A percentile compares a stretch with the other conserved stretches of the same genome.
Conservation (phyloP, 805 yeast genomes). For the Metschnikowia corniflorae region DNA sequence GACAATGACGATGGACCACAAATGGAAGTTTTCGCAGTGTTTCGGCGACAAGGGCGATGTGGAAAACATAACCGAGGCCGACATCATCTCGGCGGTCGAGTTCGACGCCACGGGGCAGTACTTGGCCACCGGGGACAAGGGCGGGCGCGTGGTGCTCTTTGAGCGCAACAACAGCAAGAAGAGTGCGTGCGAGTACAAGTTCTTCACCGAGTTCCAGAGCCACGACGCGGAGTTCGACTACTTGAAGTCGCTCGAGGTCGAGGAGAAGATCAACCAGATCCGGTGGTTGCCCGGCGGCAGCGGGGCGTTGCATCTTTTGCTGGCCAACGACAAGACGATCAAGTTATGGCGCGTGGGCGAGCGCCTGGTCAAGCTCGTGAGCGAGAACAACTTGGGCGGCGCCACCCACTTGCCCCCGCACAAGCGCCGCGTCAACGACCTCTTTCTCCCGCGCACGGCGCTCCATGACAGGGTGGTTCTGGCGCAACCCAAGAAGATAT, state of each 20-base stretch:
- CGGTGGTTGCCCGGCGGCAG: slow-evolving; percentile 91
- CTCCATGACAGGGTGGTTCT: slow-evolving; percentile 92
- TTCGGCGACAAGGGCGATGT: slow-evolving; percentile 98
- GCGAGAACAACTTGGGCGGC: slow-evolving; percentile 72
- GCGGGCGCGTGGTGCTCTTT: slow-evolving; percentile 94
- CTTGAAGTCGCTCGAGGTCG: slow-evolving; percentile 91
- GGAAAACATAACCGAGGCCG: slow-evolving; percentile 93
- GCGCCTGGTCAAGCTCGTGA: slow-evolving; percentile 84
- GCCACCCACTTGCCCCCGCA: slow-evolving; percentile 23
- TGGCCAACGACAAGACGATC: slow-evolving; percentile 97
- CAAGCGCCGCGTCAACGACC: slow-evolving; percentile 32
- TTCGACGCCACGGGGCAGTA: slow-evolving; percentile 93
- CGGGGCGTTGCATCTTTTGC: slow-evolving; percentile 82
- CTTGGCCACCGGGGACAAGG: slow-evolving; percentile 97
- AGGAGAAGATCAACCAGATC: slow-evolving; percentile 96
- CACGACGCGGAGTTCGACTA: slow-evolving; percentile 99
- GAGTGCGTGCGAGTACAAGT: slow-evolving; percentile 78
- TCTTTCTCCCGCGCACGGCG: slow-evolving; percentile 84
- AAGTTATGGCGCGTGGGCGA: slow-evolving; percentile 96
- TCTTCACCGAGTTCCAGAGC: slow-evolving; percentile 94
- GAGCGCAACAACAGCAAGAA: slow-evolving; percentile 77
- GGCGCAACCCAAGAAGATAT: slow-evolving; percentile 88
- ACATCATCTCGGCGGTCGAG: slow-evolving; percentile 94
- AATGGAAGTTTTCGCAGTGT: slow-evolving; percentile 92
- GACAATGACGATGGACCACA: slow-evolving; percentile 28